A percentile compares a stretch with the other conserved stretches of the same genome.
Conservation (phyloP, 2,329 filamentous ascomycete genomes). For the Malbranchea zuffiana region DNA sequence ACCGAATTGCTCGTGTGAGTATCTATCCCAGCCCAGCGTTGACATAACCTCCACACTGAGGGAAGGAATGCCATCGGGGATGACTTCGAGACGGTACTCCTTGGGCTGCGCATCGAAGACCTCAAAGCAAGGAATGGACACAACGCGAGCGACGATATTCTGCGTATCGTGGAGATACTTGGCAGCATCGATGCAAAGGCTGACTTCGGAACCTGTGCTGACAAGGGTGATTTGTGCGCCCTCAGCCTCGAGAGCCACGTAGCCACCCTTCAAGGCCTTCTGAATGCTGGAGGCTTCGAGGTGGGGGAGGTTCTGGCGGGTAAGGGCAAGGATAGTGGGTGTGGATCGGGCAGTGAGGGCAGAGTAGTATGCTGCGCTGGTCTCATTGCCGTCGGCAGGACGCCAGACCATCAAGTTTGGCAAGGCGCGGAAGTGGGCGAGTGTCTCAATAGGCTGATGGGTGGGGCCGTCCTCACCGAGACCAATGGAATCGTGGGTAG, state of each 20-base stretch:
- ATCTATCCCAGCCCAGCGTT: conserved; percentile 97
- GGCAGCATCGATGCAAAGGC: conserved; percentile 82
- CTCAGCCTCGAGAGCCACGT: conserved; percentile 75
- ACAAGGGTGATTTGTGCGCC: conserved; percentile 80
- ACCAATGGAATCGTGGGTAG: conserved; percentile 98
- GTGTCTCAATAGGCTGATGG: conserved; percentile 97
- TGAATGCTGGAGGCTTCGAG: conserved; percentile 88
- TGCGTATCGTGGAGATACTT: conserved; percentile 85
- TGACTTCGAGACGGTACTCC: conserved; percentile 85
- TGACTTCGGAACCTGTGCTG: conserved; percentile 91
- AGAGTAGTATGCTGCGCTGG: conserved; percentile 92
- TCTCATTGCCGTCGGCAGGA: conserved; percentile 97
- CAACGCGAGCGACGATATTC: conserved; percentile 76
- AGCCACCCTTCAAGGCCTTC: conserved; percentile 87
- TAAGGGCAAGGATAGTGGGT: conserved; percentile 85
- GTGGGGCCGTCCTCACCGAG: conserved; percentile 97
- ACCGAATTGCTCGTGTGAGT: conserved; percentile 98
- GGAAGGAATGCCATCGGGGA: conserved; percentile 87
- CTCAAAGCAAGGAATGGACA: conserved; percentile 94
- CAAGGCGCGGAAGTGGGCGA: conserved; percentile 95
- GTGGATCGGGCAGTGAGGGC: conserved; percentile 82
- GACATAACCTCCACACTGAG: conserved; percentile 93
- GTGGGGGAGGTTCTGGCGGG: conserved; percentile 96
- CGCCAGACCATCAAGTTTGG: conserved; percentile 99
- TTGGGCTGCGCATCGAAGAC: conserved; percentile 89